Conservation (phyloP, 2,329 filamentous ascomycete species). For the Xylaria hypoxylon region DNA sequence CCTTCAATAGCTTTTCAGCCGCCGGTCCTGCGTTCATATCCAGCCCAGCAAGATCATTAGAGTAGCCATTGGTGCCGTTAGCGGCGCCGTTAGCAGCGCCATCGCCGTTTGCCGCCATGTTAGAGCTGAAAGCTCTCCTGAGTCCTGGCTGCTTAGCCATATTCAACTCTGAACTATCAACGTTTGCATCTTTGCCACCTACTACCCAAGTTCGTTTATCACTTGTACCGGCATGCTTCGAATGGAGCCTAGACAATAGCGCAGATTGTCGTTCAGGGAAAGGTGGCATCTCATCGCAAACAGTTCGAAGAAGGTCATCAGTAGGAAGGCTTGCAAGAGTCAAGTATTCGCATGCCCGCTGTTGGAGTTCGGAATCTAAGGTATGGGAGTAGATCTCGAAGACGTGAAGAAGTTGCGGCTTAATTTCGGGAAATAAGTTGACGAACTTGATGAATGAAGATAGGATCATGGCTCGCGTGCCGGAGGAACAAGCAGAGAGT, state of each 20-base stretch:
- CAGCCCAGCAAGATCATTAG: conserved; percentile 81
- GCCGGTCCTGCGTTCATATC: conserved; percentile 76
- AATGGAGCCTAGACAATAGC: conserved; percentile 88
- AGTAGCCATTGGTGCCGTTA: conserved; percentile 64
- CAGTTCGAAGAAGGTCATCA: conserved; percentile 90
- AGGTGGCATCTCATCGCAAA: conserved; percentile 98
- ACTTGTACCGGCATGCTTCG: conserved; percentile 91
- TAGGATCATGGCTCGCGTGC: conserved; percentile 91
- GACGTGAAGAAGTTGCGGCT: conserved; percentile 89
- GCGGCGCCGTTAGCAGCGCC: conserved; percentile 56
- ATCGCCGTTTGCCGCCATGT: conserved; percentile 63
- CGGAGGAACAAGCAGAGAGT: conserved; percentile 87
- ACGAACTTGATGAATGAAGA: conserved; percentile 98
- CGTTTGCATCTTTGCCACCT: conserved; percentile 94
- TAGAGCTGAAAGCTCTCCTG: conserved; percentile 84
- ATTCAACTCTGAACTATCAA: conserved; percentile 80
- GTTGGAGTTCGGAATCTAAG: conserved; percentile 93
- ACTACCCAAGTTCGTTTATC: conserved; percentile 98
- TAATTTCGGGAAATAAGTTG: conserved; percentile 98
- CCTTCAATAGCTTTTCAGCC: conserved; percentile 69
- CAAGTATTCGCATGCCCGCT: conserved; percentile 95
- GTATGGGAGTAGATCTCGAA: conserved; percentile 95
- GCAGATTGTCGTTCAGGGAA: conserved; percentile 96
- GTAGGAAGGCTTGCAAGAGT: conserved; percentile 85
- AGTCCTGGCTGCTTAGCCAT: conserved; percentile 84